phyloP scores from a whole-genome alignment of 345 rosid species.

The Acer saccharum region DNA sequence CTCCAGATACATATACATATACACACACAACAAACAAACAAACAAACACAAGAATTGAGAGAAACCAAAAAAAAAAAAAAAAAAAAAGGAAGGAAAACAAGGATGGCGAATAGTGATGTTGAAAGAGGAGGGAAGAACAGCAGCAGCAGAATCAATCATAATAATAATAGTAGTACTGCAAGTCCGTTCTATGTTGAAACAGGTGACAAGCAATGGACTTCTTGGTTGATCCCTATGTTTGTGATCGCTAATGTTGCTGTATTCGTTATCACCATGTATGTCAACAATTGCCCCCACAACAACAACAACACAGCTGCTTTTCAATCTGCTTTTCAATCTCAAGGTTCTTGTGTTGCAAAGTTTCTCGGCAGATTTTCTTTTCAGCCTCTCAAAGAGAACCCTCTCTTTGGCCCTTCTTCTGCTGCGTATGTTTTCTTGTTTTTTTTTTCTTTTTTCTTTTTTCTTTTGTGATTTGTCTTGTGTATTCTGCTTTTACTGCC shows the following conservation, averaged over 20 bases:
- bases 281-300: slow-evolving; percentile 85
- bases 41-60: background rate
- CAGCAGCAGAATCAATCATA: slow-evolving; percentile 24
- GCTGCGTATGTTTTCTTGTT: slow-evolving; percentile 52
- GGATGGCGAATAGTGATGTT: slow-evolving; percentile 64
- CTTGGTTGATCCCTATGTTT: slow-evolving; percentile 86
- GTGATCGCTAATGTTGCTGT: slow-evolving; percentile 74
- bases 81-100: no score
- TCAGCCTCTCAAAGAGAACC: slow-evolving; percentile 86
- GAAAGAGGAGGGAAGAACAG: slow-evolving; percentile 55
- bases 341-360: slow-evolving; percentile 65
- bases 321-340: background rate
- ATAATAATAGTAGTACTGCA: background rate
- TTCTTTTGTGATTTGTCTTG: background rate
- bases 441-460: background rate
- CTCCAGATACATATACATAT: background rate
- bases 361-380: slow-evolving; percentile 83
- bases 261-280: slow-evolving; percentile 71
- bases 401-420: slow-evolving; percentile 95
- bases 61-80: no score
- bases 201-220: slow-evolving; percentile 68
- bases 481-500: background rate
- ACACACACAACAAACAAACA: background rate
- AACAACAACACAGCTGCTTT: background rate
- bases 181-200: slow-evolving; percentile 39